phyloP scores from a whole-genome alignment of 805 yeast species.

The Hagleromyces aurorensis region DNA sequence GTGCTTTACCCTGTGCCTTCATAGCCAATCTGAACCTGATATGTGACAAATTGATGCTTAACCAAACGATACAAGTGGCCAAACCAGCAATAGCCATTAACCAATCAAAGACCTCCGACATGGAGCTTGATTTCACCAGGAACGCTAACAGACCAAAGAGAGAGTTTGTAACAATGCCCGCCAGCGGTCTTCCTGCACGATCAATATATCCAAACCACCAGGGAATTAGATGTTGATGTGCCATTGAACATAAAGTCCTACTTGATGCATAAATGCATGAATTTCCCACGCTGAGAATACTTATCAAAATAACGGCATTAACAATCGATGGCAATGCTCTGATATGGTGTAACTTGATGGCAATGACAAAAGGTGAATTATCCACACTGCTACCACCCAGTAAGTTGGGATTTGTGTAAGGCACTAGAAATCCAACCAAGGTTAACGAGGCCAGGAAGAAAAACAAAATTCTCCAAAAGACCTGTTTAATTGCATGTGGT shows the following conservation, averaged over 20 bases:
- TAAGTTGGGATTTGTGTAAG: conserved; percentile 43
- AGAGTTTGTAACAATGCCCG: conserved; percentile 37
- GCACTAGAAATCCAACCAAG: conserved; percentile 64
- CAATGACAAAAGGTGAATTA: conserved; percentile 45
- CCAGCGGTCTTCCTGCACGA: conserved; percentile 47
- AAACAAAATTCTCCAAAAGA: conserved; percentile 47
- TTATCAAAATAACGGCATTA: conserved; percentile 51
- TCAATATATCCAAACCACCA: conserved; percentile 39
- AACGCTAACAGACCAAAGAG: conserved; percentile 51
- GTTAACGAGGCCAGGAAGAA: conserved; percentile 49
- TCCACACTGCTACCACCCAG: conserved; percentile 39
- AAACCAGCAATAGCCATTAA: conserved; percentile 69
- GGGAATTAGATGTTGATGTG: conserved; percentile 47
- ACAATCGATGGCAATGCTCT: conserved; percentile 50
- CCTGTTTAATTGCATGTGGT: conserved; percentile 53
- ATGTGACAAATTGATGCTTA: conserved; percentile 60
- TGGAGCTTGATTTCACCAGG: conserved; percentile 51
- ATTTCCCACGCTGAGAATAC: conserved; percentile 55
- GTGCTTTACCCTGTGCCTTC: conserved; percentile 44
- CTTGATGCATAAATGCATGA: conserved; percentile 54
- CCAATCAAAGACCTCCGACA: conserved; percentile 62
- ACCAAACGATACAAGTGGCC: conserved; percentile 76
- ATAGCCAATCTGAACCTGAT: conserved; percentile 57
- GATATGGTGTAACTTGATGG: conserved; percentile 38
- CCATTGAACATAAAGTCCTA: conserved; percentile 45